Conservation (phyloP, 495 filamentous ascomycete species). For the Pseudomonodictys pantanalensis region DNA sequence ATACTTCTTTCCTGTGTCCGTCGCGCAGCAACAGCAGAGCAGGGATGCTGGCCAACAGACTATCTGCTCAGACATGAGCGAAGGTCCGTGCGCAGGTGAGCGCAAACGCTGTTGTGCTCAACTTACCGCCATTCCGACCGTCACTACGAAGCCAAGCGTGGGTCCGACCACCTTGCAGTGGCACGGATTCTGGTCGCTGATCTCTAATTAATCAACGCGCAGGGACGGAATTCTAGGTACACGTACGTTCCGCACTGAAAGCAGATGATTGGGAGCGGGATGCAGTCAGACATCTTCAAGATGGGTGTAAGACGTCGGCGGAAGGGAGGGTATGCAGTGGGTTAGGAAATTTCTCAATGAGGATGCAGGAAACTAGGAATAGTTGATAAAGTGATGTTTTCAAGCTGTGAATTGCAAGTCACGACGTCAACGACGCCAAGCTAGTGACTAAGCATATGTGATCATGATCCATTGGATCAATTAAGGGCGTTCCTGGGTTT, state of each 20-base stretch:
- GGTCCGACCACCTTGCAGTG: conserved; percentile 62
- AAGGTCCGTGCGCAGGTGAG: conserved; percentile 7
- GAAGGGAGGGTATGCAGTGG: neutral
- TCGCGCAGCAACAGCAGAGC: conserved; percentile 59
- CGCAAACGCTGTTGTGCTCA: neutral
- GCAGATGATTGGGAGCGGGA: conserved; percentile 29
- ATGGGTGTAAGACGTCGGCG: neutral
- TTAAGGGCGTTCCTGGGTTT: too few relatives aligned
- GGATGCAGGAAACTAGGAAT: neutral
- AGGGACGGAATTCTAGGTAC: neutral
- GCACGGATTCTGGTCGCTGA: conserved; percentile 54
- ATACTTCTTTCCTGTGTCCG: conserved; percentile 52
- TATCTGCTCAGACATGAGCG: conserved; percentile 42
- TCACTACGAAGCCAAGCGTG: conserved; percentile 53
- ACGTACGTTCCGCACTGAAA: conserved; percentile 35
- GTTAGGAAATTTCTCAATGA: neutral
- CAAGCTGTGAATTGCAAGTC: too few relatives aligned
- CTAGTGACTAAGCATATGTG: neutral
- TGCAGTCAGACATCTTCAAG: conserved; percentile 30
- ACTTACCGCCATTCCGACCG: conserved; percentile 54
- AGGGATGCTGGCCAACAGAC: conserved; percentile 59
- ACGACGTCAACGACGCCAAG: conserved; percentile 1
- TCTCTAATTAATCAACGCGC: neutral
- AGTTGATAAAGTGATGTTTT: too few relatives aligned
- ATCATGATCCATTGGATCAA: too few relatives aligned